Percentiles rank a stretch among this genome's conserved stretches.
Conservation (phyloP, 176 grass and related monocot genomes). For the Cenchrus americanus region DNA sequence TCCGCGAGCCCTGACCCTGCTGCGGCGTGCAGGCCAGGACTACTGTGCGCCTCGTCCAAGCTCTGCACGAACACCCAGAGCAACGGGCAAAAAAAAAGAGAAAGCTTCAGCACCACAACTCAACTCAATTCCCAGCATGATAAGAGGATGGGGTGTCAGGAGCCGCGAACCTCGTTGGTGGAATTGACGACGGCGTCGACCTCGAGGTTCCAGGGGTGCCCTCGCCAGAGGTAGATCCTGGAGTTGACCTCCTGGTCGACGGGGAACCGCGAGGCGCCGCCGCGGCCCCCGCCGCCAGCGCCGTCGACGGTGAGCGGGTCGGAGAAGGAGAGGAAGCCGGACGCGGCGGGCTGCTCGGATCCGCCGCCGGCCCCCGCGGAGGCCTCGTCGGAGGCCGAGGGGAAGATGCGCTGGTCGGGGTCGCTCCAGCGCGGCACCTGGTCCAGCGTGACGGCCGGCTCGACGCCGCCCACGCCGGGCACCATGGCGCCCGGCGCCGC, state of each 20-base stretch:
- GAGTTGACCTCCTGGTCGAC: slow-evolving; percentile 92
- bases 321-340: slow-evolving; percentile 57
- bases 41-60: slow-evolving; percentile 95
- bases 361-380: not conserved
- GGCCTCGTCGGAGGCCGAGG: not conserved
- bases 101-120: not conserved
- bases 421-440: slow-evolving; percentile 95
- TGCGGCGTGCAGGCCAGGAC: slow-evolving; percentile 78
- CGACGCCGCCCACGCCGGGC: slow-evolving; percentile 56
- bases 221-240: slow-evolving; percentile 88
- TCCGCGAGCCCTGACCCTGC: slow-evolving; percentile 77
- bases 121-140: not conserved
- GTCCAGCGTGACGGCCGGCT: slow-evolving; percentile 74
- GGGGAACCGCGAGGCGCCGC: slow-evolving; percentile 63
- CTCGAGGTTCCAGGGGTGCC: slow-evolving; percentile 92
- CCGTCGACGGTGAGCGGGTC: slow-evolving; percentile 67
- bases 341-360: slow-evolving; percentile 37
- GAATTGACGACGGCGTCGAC: slow-evolving; percentile 94
- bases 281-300: slow-evolving; percentile 28
- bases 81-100: slow-evolving; percentile 1
- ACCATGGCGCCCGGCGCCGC: not conserved
- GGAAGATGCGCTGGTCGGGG: slow-evolving; percentile 66
- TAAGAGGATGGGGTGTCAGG: not conserved
- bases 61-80: slow-evolving; percentile 46
- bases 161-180: slow-evolving; percentile 85